These are phyloP conservation scores for Ceratocystis colombiana DNA, from an alignment of 2,329 filamentous ascomycete species.

Conservation along the genomic window DNA sequence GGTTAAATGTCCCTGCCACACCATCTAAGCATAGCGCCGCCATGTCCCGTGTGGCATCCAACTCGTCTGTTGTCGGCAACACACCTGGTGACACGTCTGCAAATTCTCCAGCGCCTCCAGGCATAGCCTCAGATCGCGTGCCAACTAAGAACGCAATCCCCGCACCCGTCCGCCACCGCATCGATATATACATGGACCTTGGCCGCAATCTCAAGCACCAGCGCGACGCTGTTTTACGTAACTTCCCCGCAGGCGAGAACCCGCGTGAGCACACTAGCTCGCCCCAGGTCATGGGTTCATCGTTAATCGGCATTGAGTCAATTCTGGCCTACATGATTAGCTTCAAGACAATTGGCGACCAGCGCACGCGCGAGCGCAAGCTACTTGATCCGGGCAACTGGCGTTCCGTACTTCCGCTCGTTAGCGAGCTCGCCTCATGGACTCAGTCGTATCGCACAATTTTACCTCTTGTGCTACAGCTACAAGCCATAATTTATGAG, in stretches of 20 bases:
- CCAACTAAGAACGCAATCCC: constrained; percentile 10
- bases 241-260: constrained; percentile 28
- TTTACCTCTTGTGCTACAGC: constrained; percentile 36
- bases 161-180: constrained; percentile 27
- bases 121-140: constrained; percentile 1
- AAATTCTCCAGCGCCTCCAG: constrained; percentile 17
- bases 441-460: constrained; percentile 35
- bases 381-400: constrained; percentile 36
- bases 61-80: constrained; percentile 19
- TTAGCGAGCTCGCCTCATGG: constrained; percentile 35
- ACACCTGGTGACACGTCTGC: constrained; percentile 9
- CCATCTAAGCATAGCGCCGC: constrained; percentile 18
- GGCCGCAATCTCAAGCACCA: constrained; percentile 46
- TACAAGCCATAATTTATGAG: constrained; percentile 39
- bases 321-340: constrained; percentile 45
- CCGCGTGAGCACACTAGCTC: neutral
- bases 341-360: constrained; percentile 42
- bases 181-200: constrained; percentile 32
- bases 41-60: constrained; percentile 23
- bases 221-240: constrained; percentile 38
- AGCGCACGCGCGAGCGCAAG: constrained; percentile 38
- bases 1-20: constrained; percentile 21
- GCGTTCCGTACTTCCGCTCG: constrained; percentile 39
- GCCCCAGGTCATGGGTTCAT: constrained; percentile 35
- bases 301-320: constrained; percentile 41